Percentiles rank a stretch among this genome's conserved stretches.
Evolutionary conservation across 2,329 filamentous ascomycete species (phyloP).

Genomic region (Zalaria obscura): DNA sequence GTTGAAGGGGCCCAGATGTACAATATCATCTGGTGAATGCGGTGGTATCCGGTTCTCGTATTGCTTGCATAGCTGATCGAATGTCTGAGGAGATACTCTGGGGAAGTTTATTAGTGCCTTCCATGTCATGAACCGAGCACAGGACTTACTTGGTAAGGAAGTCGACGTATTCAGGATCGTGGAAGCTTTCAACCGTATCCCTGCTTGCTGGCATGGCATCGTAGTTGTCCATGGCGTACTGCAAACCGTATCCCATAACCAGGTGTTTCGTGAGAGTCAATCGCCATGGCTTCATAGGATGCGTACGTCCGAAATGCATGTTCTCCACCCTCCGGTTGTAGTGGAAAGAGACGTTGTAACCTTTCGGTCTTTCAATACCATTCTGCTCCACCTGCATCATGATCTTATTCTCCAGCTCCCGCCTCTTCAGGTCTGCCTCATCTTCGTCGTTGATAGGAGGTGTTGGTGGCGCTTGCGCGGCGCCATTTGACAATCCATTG

Average conservation of each 20-base stretch:
- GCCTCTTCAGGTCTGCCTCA: conserved; percentile 15
- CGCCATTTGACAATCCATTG: background rate
- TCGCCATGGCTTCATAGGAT: conserved; percentile 99
- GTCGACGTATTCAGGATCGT: conserved; percentile 78
- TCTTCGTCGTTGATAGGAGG: conserved; percentile 36
- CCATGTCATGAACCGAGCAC: too few species aligned
- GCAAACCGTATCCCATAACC: conserved; percentile 88
- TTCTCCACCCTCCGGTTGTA: conserved; percentile 89
- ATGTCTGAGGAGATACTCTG: conserved; percentile 17
- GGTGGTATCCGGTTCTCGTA: conserved; percentile 28
- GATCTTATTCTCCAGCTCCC: conserved; percentile 37
- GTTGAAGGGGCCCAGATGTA: conserved; percentile 52
- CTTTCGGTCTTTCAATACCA: conserved; percentile 65
- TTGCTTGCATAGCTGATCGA: conserved; percentile 38
- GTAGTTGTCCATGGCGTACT: conserved; percentile 93
- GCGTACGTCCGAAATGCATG: conserved; percentile 91
- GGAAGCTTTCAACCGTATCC: conserved; percentile 77
- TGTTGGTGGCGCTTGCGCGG: conserved; percentile 11
- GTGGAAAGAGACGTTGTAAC: conserved; percentile 88
- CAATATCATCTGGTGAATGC: conserved; percentile 28
- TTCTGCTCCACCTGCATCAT: conserved; percentile 41
- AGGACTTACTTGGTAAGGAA: conserved; percentile 43
- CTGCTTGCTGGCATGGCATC: conserved; percentile 70
- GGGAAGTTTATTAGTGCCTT: background rate
- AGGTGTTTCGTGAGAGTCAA: conserved; percentile 89